These are phyloP conservation scores for Pisolithus marmoratus DNA, from an alignment of 768 basidiomycete genomes.

Conservation along the genomic window DNA sequence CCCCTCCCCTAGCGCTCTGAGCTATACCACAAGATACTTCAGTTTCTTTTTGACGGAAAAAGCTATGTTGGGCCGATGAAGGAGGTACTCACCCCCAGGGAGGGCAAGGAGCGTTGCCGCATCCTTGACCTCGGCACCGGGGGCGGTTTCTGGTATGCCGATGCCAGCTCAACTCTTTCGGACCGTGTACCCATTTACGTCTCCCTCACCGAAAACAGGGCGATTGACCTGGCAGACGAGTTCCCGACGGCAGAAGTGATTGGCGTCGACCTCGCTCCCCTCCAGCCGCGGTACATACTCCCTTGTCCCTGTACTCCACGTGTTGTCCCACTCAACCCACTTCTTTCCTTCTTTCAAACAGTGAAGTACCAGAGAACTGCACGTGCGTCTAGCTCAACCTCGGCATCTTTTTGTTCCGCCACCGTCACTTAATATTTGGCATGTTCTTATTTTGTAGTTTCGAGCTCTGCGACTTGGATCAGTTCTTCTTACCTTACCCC, in stretches of 20 bases:
- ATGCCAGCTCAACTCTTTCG: background rate
- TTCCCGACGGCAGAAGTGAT: slow-evolving; percentile 62
- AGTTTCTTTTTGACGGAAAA: slow-evolving; percentile 58
- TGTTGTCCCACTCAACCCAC: background rate
- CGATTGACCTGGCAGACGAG: slow-evolving; percentile 69
- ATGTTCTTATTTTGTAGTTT: slow-evolving; percentile 37
- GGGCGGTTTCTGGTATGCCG: slow-evolving; percentile 50
- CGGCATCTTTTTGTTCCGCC: no score
- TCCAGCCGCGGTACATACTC: slow-evolving; percentile 55
- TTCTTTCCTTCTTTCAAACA: slow-evolving; percentile 25
- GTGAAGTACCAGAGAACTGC: slow-evolving; percentile 66
- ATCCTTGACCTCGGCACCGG: slow-evolving; percentile 71
- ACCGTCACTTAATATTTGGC: no score
- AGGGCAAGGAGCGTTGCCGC: slow-evolving; percentile 25
- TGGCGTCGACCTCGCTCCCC: slow-evolving; percentile 67
- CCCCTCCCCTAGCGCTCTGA: slow-evolving; percentile 47
- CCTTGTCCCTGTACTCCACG: background rate
- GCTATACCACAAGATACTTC: slow-evolving; percentile 57
- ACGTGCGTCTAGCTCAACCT: slow-evolving; percentile 41
- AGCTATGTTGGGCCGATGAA: slow-evolving; percentile 64
- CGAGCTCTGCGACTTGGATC: slow-evolving; percentile 65
- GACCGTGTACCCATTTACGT: background rate
- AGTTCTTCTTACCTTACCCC: slow-evolving; percentile 56
- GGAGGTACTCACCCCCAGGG: slow-evolving; percentile 40
- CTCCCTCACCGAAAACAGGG: slow-evolving; percentile 35